phyloP scores from a whole-genome alignment of 1,139 yeast genomes.

The Geotrichum aggregatum region DNA sequence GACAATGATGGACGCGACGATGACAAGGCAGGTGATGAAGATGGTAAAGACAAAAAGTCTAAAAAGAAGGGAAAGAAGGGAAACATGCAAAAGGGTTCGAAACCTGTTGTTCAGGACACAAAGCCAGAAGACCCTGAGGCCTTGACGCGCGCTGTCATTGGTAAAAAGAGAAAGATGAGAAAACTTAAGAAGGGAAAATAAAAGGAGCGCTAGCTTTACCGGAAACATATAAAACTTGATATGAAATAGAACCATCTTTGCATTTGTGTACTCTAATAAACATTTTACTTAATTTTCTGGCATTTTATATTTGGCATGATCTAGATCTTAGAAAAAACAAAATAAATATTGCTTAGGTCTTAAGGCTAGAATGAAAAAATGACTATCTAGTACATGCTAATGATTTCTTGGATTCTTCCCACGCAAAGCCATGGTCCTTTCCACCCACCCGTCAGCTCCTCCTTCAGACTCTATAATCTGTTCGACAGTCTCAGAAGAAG shows the following conservation, averaged over 20 bases:
- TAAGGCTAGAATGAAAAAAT: background rate
- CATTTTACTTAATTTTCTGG: background rate
- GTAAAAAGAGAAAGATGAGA: conserved; percentile 31
- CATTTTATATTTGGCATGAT: background rate
- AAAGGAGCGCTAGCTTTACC: conserved; percentile 22
- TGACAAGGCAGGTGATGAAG: conserved; percentile 23
- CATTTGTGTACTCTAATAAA: conserved; percentile 1
- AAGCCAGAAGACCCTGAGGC: conserved; percentile 21
- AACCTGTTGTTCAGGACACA: conserved; percentile 40
- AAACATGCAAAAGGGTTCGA: conserved; percentile 32
- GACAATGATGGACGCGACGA: conserved; percentile 24
- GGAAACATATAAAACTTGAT: conserved; percentile 28
- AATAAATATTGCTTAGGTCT: background rate
- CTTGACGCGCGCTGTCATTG: conserved; percentile 28
- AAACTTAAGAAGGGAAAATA: conserved; percentile 28
- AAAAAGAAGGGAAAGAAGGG: conserved; percentile 31
- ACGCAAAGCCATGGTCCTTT: conserved; percentile 39
- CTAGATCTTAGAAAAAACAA: background rate
- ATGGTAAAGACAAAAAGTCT: conserved; percentile 21
- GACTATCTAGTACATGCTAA: conserved; percentile 19
- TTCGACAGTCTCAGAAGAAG: conserved; percentile 32
- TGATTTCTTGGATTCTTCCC: conserved; percentile 41
- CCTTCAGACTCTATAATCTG: conserved; percentile 66
- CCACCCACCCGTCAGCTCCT: conserved; percentile 90
- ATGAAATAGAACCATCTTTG: conserved; percentile 21